These are phyloP conservation scores for Leccinum fibrillosum DNA, from an alignment of 768 basidiomycete species.

Conservation along the genomic window DNA sequence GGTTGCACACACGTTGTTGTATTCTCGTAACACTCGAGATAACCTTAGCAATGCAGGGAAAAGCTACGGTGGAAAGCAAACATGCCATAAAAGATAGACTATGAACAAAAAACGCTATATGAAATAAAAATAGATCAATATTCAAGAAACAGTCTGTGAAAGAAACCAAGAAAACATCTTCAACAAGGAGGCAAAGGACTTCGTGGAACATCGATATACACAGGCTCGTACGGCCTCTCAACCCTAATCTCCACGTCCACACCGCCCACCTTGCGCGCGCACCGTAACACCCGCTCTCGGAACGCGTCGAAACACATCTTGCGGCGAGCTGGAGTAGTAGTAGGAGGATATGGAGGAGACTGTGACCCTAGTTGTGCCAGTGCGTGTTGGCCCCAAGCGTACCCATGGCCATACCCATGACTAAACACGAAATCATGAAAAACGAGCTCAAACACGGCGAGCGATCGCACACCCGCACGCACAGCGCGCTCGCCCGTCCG, in stretches of 20 bases:
- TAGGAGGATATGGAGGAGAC: neutral
- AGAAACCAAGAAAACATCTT: neutral
- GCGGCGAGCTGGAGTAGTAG: neutral
- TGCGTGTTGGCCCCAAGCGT: neutral
- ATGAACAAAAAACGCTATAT: neutral
- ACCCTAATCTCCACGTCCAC: constrained; percentile 24
- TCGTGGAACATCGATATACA: constrained; percentile 15
- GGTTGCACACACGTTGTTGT: neutral
- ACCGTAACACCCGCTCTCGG: constrained; percentile 17
- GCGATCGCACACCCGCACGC: constrained; percentile 6
- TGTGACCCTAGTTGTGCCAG: neutral
- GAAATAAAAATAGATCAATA: neutral
- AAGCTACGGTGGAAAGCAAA: neutral
- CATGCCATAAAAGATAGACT: neutral
- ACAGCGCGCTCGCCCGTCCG: constrained; percentile 15
- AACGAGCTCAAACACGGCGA: constrained; percentile 20
- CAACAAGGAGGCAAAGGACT: neutral
- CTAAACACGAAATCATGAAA: constrained; percentile 23
- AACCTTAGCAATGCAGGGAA: neutral
- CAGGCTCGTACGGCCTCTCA: constrained; percentile 26
- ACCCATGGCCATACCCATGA: neutral
- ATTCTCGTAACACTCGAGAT: neutral
- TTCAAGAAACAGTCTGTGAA: neutral
- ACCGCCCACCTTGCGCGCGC: constrained; percentile 18
- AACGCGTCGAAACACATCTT: constrained; percentile 20